Evolutionary conservation across 306 rosid species (phyloP), one percentile per base, ranked within the genome.

Genomic region (Malus sieversii): DNA sequence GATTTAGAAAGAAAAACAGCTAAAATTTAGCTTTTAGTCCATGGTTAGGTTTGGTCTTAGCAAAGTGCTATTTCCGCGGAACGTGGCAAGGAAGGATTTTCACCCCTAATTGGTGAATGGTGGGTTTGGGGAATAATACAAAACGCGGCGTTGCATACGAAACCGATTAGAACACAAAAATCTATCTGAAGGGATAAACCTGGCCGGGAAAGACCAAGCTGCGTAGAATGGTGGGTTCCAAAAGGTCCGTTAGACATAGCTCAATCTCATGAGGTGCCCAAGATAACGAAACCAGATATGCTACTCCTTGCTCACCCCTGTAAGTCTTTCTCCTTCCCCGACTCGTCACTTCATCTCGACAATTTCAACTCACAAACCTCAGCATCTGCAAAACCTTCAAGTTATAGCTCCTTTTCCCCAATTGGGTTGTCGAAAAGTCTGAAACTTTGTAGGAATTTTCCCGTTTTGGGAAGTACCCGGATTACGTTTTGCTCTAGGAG

Each of bases 401-500:
- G 68, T 10, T 81, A 46, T 29, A 60, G 57, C 9, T 77, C 75
- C 38, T 85, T 80, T 75, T 76, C 75, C 71, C 60, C 75, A 10
- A 2, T 38, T 80, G 63, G 66, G 78, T 82, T 85, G 68, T 20
- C 29, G 52, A 29, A 66, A 65, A 71, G 64, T 60, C 77, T 40
- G 42, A 8, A 78, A 10, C 68, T 81, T 73, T 53, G 85, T 51
- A 82, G 75, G 82, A 88, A 84, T 72, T 78, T 74, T 11, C 70
- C 89, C 8, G 55, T 82, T 60, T 71, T 77, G 82, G 70, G 82
- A 23, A 74, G 76, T 20, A 63, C 87, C 82, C 88, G 75, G 60
- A 79, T 84, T 48, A 44, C 80, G 7, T 85, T 84, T 85, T 86
- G 92, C 87, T 85, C 94, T 53, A 85, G 68, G 66, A 86, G 79